Percentiles rank a stretch among this genome's conserved stretches.
Conservation (phyloP, 1,139 yeast species). For the Saccharomycopsis hybrid region DNA sequence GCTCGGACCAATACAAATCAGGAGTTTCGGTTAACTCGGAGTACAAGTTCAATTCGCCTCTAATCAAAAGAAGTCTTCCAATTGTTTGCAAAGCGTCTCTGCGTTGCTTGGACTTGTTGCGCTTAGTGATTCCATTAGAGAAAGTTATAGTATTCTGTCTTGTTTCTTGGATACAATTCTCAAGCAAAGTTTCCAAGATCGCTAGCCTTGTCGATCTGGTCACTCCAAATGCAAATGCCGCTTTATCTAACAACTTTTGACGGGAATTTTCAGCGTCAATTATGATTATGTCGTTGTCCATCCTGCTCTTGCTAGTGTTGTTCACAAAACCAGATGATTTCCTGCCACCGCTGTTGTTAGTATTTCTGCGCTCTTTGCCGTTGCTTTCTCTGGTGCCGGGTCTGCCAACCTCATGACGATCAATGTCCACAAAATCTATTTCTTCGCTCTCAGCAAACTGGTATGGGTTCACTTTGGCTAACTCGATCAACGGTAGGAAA, state of each 20-base stretch:
- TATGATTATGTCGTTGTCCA: slow-evolving; percentile 20
- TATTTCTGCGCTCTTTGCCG: neutral
- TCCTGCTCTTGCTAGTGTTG: slow-evolving; percentile 28
- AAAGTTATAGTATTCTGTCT: slow-evolving; percentile 58
- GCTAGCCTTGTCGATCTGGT: slow-evolving; percentile 83
- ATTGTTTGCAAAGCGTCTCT: slow-evolving; percentile 62
- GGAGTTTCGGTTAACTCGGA: slow-evolving; percentile 82
- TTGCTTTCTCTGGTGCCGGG: slow-evolving; percentile 2
- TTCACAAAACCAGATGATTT: slow-evolving; percentile 12
- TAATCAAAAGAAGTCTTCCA: slow-evolving; percentile 62
- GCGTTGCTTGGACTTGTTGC: slow-evolving; percentile 48
- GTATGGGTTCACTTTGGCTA: slow-evolving; percentile 46
- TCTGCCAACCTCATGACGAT: slow-evolving; percentile 16
- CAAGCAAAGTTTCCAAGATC: slow-evolving; percentile 66
- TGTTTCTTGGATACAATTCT: slow-evolving; percentile 56
- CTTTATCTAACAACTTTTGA: slow-evolving; percentile 61
- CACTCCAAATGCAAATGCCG: slow-evolving; percentile 84
- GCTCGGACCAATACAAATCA: slow-evolving; percentile 89
- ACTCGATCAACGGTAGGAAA: slow-evolving; percentile 40
- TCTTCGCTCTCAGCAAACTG: slow-evolving; percentile 68
- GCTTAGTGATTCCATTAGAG: slow-evolving; percentile 32
- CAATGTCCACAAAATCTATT: slow-evolving; percentile 72
- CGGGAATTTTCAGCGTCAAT: slow-evolving; percentile 24
- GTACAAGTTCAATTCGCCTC: slow-evolving; percentile 79
- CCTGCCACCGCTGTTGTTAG: neutral